phyloP scores from a whole-genome alignment of 331 rosid species.

The Dryas integrifolia region DNA sequence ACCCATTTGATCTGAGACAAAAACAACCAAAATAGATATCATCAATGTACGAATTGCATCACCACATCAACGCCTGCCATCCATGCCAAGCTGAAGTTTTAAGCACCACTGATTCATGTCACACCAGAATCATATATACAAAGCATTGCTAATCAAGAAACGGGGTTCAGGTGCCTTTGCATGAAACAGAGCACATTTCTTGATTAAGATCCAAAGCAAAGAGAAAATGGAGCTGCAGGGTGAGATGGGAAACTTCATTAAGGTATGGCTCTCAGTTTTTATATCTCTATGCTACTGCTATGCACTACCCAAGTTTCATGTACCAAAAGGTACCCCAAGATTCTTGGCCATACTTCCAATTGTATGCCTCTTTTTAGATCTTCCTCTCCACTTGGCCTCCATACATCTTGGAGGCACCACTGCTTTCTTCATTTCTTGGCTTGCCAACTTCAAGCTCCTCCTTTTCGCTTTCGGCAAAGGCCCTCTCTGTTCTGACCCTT shows the following conservation, averaged over 20 bases:
- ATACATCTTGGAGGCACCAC: conserved; percentile 53
- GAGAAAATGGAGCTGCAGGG: conserved; percentile 34
- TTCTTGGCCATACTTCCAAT: conserved; percentile 41
- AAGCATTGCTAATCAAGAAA: too few species aligned
- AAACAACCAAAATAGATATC: too few species aligned
- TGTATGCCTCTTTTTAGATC: conserved; percentile 40
- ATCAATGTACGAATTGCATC: too few species aligned
- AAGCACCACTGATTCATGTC: too few species aligned
- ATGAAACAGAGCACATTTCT: too few species aligned
- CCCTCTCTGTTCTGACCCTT: conserved; percentile 43
- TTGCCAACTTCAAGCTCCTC: conserved; percentile 73
- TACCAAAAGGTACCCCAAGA: conserved; percentile 38
- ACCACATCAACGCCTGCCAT: too few species aligned
- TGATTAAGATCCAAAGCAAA: too few species aligned
- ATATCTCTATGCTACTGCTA: conserved; percentile 47
- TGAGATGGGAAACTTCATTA: conserved; percentile 46
- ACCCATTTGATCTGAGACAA: too few species aligned
- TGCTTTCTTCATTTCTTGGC: conserved; percentile 63
- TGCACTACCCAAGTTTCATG: conserved; percentile 26
- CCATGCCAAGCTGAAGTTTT: too few species aligned
- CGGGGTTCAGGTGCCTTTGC: too few species aligned
- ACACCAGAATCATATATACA: too few species aligned
- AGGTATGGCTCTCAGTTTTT: conserved; percentile 51
- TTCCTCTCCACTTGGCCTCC: conserved; percentile 46
- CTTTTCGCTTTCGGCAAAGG: conserved; percentile 58